phyloP scores from a whole-genome alignment of 495 filamentous ascomycete species.

The Aspergillus sclerotioniger region DNA sequence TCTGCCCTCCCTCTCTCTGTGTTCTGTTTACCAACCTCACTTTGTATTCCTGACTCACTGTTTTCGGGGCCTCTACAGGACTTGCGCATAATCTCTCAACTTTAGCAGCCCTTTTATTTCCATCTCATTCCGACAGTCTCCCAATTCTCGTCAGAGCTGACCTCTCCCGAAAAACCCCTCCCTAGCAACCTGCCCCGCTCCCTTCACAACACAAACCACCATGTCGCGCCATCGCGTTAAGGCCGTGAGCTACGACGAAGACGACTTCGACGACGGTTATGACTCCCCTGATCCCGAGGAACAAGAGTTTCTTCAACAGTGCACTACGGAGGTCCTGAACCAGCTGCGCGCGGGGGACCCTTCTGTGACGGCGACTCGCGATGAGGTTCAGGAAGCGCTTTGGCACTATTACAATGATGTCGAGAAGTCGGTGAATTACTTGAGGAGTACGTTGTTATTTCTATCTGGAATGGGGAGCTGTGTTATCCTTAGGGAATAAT shows the following conservation, averaged over 20 bases:
- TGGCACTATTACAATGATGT: constrained; percentile 98
- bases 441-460: constrained; percentile 54
- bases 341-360: constrained; percentile 41
- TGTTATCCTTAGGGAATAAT: no score
- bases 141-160: constrained; percentile 1
- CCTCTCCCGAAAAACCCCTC: constrained; percentile 7
- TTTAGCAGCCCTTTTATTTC: background rate
- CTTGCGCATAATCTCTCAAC: background rate
- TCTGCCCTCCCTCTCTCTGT: constrained; percentile 6
- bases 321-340: constrained; percentile 36
- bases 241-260: constrained; percentile 44
- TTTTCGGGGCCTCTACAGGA: background rate
- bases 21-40: background rate
- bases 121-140: background rate
- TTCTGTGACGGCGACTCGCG: constrained; percentile 38
- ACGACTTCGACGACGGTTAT: constrained; percentile 45
- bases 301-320: constrained; percentile 39
- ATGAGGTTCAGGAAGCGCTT: constrained; percentile 81
- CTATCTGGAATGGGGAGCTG: no score
- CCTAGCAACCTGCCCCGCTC: constrained; percentile 12
- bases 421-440: constrained; percentile 74
- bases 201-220: constrained; percentile 5
- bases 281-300: constrained; percentile 46
- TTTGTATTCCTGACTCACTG: background rate
- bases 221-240: constrained; percentile 53